Evolutionary conservation across 331 rosid species (phyloP).

Genomic region (Cydonia oblonga): DNA sequence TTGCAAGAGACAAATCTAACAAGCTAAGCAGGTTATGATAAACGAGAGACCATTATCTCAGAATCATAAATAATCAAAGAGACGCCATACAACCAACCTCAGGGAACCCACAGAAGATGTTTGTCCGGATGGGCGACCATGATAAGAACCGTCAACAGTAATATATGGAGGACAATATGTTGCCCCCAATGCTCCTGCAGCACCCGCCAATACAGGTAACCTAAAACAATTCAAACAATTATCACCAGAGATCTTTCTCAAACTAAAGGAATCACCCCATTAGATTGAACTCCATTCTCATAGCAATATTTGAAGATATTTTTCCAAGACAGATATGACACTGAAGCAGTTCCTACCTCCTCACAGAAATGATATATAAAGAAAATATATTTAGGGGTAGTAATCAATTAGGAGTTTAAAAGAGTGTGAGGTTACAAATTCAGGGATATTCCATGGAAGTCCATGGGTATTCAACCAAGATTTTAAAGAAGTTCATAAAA

Average conservation of each 20-base stretch:
- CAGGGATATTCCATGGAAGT: too few species aligned
- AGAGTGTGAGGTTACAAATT: too few species aligned
- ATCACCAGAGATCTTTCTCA: neutral
- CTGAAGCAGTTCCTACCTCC: neutral
- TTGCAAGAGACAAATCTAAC: neutral
- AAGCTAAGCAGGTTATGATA: neutral
- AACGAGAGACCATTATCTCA: neutral
- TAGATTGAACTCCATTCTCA: neutral
- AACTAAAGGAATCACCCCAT: neutral
- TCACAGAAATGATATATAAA: neutral
- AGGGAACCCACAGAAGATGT: slow-evolving; percentile 43
- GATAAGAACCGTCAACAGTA: slow-evolving; percentile 69
- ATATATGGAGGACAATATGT: slow-evolving; percentile 72
- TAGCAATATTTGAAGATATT: neutral
- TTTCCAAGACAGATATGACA: neutral
- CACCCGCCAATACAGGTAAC: slow-evolving; percentile 93
- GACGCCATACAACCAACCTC: slow-evolving; percentile 40
- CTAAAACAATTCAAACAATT: slow-evolving; percentile 24
- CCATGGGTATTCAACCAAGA: too few species aligned
- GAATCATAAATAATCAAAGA: neutral
- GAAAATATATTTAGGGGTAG: neutral
- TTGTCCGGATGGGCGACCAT: slow-evolving; percentile 67
- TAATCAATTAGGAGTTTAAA: too few species aligned
- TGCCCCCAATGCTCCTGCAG: slow-evolving; percentile 87
- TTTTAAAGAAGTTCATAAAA: too few species aligned